Evolutionary conservation across 2,329 filamentous ascomycete species (phyloP).

Genomic region (Arthrobotrys conoides): DNA sequence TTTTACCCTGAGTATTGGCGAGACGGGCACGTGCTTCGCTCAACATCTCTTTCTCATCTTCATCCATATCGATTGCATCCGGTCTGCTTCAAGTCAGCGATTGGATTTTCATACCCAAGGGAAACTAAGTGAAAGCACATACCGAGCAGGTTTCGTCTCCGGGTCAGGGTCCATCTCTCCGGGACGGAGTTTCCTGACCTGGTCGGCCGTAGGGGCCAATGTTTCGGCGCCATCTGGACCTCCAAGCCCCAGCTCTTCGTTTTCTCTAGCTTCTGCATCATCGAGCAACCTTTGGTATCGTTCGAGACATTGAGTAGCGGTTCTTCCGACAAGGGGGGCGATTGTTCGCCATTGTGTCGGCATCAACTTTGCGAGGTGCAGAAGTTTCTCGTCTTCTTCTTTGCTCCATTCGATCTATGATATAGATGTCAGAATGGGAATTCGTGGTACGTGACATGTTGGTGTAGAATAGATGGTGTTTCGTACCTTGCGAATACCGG

Average conservation of each 20-base stretch:
- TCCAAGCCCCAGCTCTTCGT: constrained; percentile 82
- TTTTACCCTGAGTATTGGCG: constrained; percentile 98
- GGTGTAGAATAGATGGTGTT: background rate
- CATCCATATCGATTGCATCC: constrained; percentile 97
- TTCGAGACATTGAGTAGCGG: constrained; percentile 96
- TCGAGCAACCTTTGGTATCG: constrained; percentile 96
- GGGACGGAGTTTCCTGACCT: constrained; percentile 87
- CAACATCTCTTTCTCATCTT: constrained; percentile 99
- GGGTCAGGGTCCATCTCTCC: constrained; percentile 98
- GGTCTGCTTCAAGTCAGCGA: constrained; percentile 37
- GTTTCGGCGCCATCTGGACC: constrained; percentile 90
- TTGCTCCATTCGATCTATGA: constrained; percentile 92
- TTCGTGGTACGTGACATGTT: background rate
- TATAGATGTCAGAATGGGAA: background rate
- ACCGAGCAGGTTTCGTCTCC: constrained; percentile 93
- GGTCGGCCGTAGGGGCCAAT: constrained; percentile 88
- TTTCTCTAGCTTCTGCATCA: constrained; percentile 91
- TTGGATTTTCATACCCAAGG: background rate
- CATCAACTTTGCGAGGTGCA: constrained; percentile 98
- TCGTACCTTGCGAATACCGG: constrained; percentile 84
- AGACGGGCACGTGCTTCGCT: constrained; percentile 96
- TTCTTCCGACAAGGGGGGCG: constrained; percentile 94
- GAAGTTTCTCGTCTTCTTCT: constrained; percentile 96
- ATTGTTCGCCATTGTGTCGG: constrained; percentile 99
- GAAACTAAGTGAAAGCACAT: constrained; percentile 66